Evolutionary conservation across 345 rosid species (phyloP), one percentile per base, ranked within the genome.

Genomic region (Hibiscus syriacus): DNA sequence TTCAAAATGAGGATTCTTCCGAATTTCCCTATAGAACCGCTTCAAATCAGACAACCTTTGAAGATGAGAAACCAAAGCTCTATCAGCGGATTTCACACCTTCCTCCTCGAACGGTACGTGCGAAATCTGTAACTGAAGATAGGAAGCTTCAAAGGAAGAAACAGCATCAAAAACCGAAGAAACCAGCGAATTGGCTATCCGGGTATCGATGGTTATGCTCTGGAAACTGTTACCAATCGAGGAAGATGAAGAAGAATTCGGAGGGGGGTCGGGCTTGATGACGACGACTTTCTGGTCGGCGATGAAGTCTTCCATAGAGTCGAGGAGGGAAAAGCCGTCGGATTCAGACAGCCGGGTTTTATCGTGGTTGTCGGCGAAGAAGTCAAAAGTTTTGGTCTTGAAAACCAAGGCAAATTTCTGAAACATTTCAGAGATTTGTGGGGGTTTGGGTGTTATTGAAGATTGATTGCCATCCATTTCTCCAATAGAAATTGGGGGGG

Each of bases 271-370:
- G 0, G 97, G 98, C 63, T 89, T 93, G 72, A 93, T 80, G 68
- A 93, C 95, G 66, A 93, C 95, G 61, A 93, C 97, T 67, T 91
- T 86, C 75, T 89, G 99, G 73, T 90, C 95, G 76, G 92, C 74
- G 79, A 93, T 93, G 84, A 90, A 85, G 70, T 88, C 98, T 27
- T 92, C 98, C 23, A 87, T 69, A 54, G 96, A 92, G 69, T 89
- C 93, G 39, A 92, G 89, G 55, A 92, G 90, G 10, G 86, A 2
- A 70, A 86, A 83, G 4, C 90, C 86, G 8, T 80, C 85, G 66
- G 72, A 55, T 14, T 68, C 80, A 41, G 74, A 76, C 64, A 66
- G 62, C 10, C 71, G 76, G 43, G 65, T 75, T 50, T 66, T 77
- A 52, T 64, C 76, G n/a, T 66, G 6, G n/a, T 66, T 96, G 27